Evolutionary conservation across 2,329 filamentous ascomycete species (phyloP).

Genomic region (Hymenoscyphus albidus): DNA sequence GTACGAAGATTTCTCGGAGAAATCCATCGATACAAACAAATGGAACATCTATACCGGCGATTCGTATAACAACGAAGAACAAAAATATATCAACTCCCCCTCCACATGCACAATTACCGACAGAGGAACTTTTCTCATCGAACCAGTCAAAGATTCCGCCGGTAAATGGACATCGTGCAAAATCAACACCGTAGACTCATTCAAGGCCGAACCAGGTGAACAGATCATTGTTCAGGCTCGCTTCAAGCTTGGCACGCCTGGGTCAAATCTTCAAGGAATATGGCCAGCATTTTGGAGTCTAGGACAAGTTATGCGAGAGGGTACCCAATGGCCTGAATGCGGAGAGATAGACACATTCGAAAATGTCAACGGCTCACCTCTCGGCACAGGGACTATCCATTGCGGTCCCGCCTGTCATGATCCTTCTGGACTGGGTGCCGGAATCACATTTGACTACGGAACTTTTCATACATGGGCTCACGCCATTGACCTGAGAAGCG

Average conservation of each 20-base stretch:
- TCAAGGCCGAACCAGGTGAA: constrained; percentile 15
- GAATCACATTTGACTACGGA: constrained; percentile 18
- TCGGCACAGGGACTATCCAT: constrained; percentile 23
- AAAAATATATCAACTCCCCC: constrained; percentile 20
- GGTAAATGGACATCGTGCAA: constrained; percentile 26
- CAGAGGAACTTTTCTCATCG: constrained; percentile 20
- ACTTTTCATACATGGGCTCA: constrained; percentile 25
- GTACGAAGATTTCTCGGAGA: constrained; percentile 22
- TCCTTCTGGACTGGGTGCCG: constrained; percentile 12
- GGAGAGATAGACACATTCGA: constrained; percentile 30
- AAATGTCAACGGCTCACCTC: constrained; percentile 19
- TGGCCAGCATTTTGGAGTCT: constrained; percentile 29
- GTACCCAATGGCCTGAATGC: constrained; percentile 22
- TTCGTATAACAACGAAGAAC: constrained; percentile 23
- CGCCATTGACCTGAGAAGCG: constrained; percentile 20
- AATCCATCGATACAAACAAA: constrained; percentile 15
- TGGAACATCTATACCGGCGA: constrained; percentile 20
- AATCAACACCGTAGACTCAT: constrained; percentile 19
- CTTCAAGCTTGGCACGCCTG: constrained; percentile 21
- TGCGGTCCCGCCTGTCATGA: constrained; percentile 22
- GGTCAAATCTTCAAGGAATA: constrained; percentile 20
- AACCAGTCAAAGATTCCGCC: constrained; percentile 12
- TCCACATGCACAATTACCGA: constrained; percentile 20
- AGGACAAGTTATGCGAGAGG: constrained; percentile 18
- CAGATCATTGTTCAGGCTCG: constrained; percentile 24